phyloP scores from a whole-genome alignment of 768 basidiomycete genomes.

The Boletus bicolor region DNA sequence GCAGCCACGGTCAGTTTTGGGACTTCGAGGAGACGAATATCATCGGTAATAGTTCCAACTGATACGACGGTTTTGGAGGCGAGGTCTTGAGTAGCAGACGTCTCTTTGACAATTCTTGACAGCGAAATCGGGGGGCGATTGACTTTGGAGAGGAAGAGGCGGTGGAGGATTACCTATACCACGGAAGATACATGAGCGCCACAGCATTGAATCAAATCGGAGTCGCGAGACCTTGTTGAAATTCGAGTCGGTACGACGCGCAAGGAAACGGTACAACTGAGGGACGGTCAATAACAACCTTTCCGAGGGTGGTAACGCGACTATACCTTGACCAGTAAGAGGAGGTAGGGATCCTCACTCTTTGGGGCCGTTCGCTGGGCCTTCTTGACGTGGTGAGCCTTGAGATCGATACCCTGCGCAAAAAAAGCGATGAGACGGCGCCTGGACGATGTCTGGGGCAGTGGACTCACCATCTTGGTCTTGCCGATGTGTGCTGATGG shows the following conservation, averaged over 20 bases:
- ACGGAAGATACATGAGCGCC: slow-evolving; percentile 19
- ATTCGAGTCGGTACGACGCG: slow-evolving; percentile 89
- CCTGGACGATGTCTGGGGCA: slow-evolving; percentile 32
- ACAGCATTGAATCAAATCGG: not conserved
- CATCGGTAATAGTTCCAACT: slow-evolving; percentile 94
- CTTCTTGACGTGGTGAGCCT: slow-evolving; percentile 98
- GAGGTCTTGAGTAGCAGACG: slow-evolving; percentile 58
- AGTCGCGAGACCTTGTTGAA: slow-evolving; percentile 81
- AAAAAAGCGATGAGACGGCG: slow-evolving; percentile 10
- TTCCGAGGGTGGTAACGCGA: slow-evolving; percentile 9
- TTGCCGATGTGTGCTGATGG: slow-evolving; percentile 54
- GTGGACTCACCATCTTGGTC: slow-evolving; percentile 79
- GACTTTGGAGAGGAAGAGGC: slow-evolving; percentile 94
- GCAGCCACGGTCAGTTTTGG: slow-evolving; percentile 94
- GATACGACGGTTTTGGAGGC: slow-evolving; percentile 82
- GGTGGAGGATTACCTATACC: slow-evolving; percentile 82
- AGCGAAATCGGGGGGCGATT: slow-evolving; percentile 97
- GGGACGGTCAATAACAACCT: slow-evolving; percentile 5
- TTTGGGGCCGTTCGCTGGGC: slow-evolving; percentile 90
- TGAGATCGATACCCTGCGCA: slow-evolving; percentile 89
- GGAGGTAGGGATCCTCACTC: slow-evolving; percentile 98
- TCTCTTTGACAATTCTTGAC: slow-evolving; percentile 87
- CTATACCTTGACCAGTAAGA: slow-evolving; percentile 93
- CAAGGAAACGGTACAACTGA: slow-evolving; percentile 98
- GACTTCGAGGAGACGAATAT: slow-evolving; percentile 78